phyloP scores from a whole-genome alignment of 805 yeast species.

The Barnettozyma siamensis region DNA sequence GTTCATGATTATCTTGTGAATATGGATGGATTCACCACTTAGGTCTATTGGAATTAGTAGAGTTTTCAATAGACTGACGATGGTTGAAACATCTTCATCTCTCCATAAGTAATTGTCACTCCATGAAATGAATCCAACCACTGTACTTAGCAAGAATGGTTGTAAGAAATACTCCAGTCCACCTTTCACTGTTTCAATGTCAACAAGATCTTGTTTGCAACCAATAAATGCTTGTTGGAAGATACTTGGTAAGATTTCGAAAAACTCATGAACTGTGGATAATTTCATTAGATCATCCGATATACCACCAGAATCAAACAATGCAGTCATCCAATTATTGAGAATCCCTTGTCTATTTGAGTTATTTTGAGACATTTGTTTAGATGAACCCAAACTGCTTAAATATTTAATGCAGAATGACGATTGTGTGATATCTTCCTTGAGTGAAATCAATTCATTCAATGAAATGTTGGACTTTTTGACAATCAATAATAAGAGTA shows the following conservation, averaged over 20 bases:
- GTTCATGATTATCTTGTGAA: conserved; percentile 36
- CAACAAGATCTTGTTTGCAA: conserved; percentile 47
- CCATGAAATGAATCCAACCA: conserved; percentile 51
- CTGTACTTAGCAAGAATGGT: conserved; percentile 58
- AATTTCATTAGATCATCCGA: conserved; percentile 75
- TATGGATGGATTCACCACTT: conserved; percentile 40
- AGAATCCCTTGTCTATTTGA: conserved; percentile 30
- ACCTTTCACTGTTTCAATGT: conserved; percentile 54
- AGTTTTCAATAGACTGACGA: conserved; percentile 35
- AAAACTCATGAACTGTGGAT: conserved; percentile 60
- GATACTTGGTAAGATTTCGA: conserved; percentile 64
- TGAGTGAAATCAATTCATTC: conserved; percentile 22
- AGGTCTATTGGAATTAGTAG: conserved; percentile 37
- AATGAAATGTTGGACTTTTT: conserved; percentile 33
- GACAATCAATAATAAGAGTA: conserved; percentile 38
- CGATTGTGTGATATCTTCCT: conserved; percentile 10
- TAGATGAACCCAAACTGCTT: conserved; percentile 23
- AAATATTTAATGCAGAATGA: conserved; percentile 30
- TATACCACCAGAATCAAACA: conserved; percentile 79
- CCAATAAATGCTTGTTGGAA: conserved; percentile 69
- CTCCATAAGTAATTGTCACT: conserved; percentile 35
- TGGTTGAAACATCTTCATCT: conserved; percentile 27
- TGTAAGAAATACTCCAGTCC: conserved; percentile 88
- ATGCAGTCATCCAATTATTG: conserved; percentile 72
- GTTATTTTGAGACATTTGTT: conserved; percentile 23